Base-by-base conservation (phyloP, 176 grass and related monocot genomes). In the Oryza brachyantha region DNA sequence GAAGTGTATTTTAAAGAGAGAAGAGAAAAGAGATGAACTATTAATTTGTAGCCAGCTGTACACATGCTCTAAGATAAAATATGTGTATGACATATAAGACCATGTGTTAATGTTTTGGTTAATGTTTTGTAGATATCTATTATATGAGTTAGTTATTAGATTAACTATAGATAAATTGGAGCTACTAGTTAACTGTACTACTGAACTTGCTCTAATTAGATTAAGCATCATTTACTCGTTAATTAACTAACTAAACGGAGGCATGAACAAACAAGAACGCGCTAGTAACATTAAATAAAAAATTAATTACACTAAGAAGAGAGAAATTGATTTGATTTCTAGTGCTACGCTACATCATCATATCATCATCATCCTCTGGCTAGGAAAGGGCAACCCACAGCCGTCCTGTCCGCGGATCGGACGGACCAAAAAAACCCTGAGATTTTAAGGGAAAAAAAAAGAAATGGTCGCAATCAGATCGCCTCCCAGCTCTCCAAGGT, bases 401-500 rank as follows among this genome's bases (percentile, higher is more conserved):
- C 60, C 70, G 32, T 82, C 80, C 29, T 69, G 74, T 74, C 31
- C 0, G 39, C 5, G 24, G 9, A 66, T 70, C 65, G 13, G 40
- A 61, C 78, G 64, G 64, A 28, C 39, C 74, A 28, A 86, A 74
- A 19, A 22, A 52, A 28, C 3, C 12, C 42, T 42, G 21, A 57
- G 8, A 57, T 57, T 24, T 57, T 0, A 21, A 0, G 17, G 19
- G 17, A 21, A 2, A n/a, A 52, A 52, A 52, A 21, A 8, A 52
- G 19, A 21, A 52, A 8, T 52, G 6, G n/a, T 52, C n/a, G 3
- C 8, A 13, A n/a, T 76, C 82, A 77, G 29, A 81, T 59, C 55
- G 77, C 40, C 45, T 59, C 81, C 87, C 82, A 85, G 72, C 77
- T 81, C 72, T 89, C 87, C 77, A 89, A 55, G 9, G 82, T 81